These are phyloP conservation scores for Alternaria novae-zelandiae DNA, from an alignment of 2,329 filamentous ascomycete species.

Conservation along the genomic window DNA sequence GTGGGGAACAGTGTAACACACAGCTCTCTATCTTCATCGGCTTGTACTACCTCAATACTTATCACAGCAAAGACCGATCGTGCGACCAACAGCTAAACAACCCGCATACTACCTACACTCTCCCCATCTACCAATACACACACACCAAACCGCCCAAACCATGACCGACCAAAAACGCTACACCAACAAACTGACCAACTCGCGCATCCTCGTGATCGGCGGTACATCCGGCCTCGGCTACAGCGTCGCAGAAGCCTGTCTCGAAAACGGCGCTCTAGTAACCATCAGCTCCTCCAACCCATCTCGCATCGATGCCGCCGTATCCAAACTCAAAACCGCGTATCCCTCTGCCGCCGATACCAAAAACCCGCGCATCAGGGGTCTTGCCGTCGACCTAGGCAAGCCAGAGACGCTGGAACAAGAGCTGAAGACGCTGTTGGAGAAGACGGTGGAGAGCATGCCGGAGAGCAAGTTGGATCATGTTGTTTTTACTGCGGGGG, in stretches of 20 bases:
- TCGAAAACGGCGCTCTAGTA: constrained; percentile 64
- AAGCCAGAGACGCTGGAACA: constrained; percentile 54
- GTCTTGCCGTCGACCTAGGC: constrained; percentile 58
- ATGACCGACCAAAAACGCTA: constrained; percentile 53
- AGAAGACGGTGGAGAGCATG: constrained; percentile 39
- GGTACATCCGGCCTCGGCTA: constrained; percentile 70
- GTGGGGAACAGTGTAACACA: background rate
- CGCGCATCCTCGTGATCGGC: constrained; percentile 66
- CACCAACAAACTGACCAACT: constrained; percentile 55
- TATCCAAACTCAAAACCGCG: constrained; percentile 52
- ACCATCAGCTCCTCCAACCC: constrained; percentile 66
- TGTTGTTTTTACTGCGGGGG: constrained; percentile 64
- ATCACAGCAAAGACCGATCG: background rate
- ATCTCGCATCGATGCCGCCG: constrained; percentile 55
- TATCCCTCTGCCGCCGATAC: constrained; percentile 48
- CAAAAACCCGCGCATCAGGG: constrained; percentile 44
- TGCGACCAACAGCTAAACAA: background rate
- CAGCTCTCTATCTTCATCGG: background rate
- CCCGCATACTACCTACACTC: background rate
- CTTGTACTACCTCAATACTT: background rate
- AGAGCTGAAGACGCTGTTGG: constrained; percentile 57
- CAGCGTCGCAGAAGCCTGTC: constrained; percentile 63
- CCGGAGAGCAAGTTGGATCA: constrained; percentile 57
- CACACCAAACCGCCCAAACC: background rate
- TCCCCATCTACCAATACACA: background rate